Evolutionary conservation across 2,329 filamentous ascomycete genomes (phyloP), one percentile per base, ranked within the genome.

Genomic region (Penicillium expansum): DNA sequence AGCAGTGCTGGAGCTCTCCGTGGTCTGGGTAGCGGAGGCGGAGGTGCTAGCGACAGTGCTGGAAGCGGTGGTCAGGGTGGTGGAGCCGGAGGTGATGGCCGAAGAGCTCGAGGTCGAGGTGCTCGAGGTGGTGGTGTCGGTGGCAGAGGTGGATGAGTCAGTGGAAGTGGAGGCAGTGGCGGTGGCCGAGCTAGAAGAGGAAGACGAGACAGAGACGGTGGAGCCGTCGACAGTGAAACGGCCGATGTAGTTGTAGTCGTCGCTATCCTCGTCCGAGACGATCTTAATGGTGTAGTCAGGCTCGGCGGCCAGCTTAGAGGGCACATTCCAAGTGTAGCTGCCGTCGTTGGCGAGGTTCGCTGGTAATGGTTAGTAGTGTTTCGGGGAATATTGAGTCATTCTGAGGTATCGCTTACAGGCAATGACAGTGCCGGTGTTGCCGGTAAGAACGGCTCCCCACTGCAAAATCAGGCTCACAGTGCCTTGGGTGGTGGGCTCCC

Each of bases 231-330:
- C 73, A 37, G 75, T 72, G 71, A 84, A 84, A 58, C 75, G 76
- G 7, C 79, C 77, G 35, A 77, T 78, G 76, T 80, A 84, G 76
- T 84, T 84, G 69, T 71, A 73, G 58, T 77, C 66, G 48, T 51
- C 57, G 9, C 72, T 48, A 70, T 83, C 65, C 7, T 62, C 61
- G 62, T 82, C 80, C 62, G 75, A 71, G 66, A 82, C 71, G 65
- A 84, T 84, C 67, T 82, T 74, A 60, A 84, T 71, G 56, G 80
- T 79, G 75, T 83, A 84, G 67, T 79, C 74, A 38, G 70, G 70
- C 62, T 77, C 74, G 50, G 74, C 71, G 44, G 72, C 71, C 55
- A 79, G 69, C 56, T 71, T 63, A 48, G 67, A 55, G 22, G 77
- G 74, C 5, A 80, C 75, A 33, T 69, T 71, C 76, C 81, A 83